phyloP scores from a whole-genome alignment of 2,329 filamentous ascomycete genomes.

The Cytospora paraplurivora region DNA sequence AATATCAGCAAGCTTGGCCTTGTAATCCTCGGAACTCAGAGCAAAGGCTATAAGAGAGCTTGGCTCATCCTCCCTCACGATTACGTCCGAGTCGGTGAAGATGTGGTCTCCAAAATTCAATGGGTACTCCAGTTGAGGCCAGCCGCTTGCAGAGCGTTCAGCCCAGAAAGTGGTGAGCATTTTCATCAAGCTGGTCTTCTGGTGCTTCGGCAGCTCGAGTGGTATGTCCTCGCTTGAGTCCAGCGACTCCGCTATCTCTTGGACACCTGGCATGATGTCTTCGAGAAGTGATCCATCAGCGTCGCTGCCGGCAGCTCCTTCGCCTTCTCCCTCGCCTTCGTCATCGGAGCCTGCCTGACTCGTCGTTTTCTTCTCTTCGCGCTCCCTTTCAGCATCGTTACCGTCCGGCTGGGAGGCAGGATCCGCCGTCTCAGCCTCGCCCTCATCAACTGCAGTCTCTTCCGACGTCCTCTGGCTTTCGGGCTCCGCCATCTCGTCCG shows the following conservation, averaged over 20 bases:
- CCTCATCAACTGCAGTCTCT: conserved; percentile 24
- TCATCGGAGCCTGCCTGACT: conserved; percentile 68
- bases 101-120: conserved; percentile 87
- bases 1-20: conserved; percentile 72
- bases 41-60: conserved; percentile 95
- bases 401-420: conserved; percentile 40
- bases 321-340: conserved; percentile 43
- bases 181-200: conserved; percentile 91
- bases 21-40: conserved; percentile 84
- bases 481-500: conserved; percentile 28
- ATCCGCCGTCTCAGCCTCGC: conserved; percentile 24
- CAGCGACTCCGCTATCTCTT: conserved; percentile 63
- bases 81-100: conserved; percentile 94
- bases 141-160: conserved; percentile 92
- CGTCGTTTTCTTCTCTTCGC: conserved; percentile 49
- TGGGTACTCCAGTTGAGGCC: conserved; percentile 90
- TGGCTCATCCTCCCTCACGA: conserved; percentile 95
- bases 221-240: conserved; percentile 63
- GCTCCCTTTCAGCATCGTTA: conserved; percentile 44
- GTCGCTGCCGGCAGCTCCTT: conserved; percentile 63
- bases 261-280: conserved; percentile 65
- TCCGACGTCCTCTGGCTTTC: conserved; percentile 24
- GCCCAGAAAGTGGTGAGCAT: conserved; percentile 98
- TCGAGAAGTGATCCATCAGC: conserved; percentile 69
- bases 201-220: conserved; percentile 83